phyloP scores from a whole-genome alignment of 2,329 filamentous ascomycete genomes.

The Pseudogymnoascus verrucosus region DNA sequence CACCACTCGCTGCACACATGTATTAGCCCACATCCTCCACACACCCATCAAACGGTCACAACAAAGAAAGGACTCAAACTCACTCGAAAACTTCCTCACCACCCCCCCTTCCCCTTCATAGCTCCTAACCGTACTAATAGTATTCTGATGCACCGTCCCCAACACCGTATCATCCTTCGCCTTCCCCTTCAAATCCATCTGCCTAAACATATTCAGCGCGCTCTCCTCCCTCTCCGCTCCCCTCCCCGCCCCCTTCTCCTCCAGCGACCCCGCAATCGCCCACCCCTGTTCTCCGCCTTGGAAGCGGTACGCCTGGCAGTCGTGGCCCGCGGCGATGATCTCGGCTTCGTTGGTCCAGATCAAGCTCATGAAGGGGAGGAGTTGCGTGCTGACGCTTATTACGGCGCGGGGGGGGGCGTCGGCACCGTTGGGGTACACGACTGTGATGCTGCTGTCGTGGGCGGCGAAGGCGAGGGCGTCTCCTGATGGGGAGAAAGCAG shows the following conservation, averaged over 20 bases:
- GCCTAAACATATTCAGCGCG: conserved; percentile 93
- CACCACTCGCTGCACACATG: conserved; percentile 57
- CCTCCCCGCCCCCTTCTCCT: conserved; percentile 43
- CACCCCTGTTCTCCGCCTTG: conserved; percentile 71
- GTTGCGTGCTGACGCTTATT: conserved; percentile 78
- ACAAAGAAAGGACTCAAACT: conserved; percentile 33
- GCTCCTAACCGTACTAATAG: conserved; percentile 73
- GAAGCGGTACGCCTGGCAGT: conserved; percentile 84
- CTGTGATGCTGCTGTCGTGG: conserved; percentile 92
- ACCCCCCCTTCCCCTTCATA: conserved; percentile 59
- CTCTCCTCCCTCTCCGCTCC: conserved; percentile 73
- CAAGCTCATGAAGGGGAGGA: conserved; percentile 85
- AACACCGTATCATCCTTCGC: conserved; percentile 85
- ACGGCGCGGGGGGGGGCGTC: conserved; percentile 89
- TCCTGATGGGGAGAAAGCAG: conserved; percentile 86
- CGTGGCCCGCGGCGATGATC: conserved; percentile 91
- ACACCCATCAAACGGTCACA: not conserved
- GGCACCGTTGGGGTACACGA: conserved; percentile 87
- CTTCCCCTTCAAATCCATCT: conserved; percentile 98
- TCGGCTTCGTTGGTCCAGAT: conserved; percentile 89
- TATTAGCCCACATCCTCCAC: conserved; percentile 22
- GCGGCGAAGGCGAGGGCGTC: conserved; percentile 89
- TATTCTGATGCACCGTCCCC: conserved; percentile 95
- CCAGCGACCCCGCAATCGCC: conserved; percentile 74
- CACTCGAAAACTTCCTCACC: conserved; percentile 80